These are phyloP conservation scores for Aspergillus latus DNA, from an alignment of 2,329 filamentous ascomycete species.

Conservation along the genomic window DNA sequence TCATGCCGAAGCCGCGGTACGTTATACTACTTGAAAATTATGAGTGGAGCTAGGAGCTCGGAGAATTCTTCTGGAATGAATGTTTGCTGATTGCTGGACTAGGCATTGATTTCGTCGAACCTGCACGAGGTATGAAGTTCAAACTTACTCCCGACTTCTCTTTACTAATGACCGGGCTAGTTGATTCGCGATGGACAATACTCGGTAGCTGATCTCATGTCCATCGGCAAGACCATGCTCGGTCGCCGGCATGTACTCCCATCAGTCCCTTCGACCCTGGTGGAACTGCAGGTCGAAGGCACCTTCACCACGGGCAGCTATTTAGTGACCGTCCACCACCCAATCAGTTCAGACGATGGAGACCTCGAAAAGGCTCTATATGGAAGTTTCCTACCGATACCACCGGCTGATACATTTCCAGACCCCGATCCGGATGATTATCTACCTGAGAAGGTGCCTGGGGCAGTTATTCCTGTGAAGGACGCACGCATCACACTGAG, in stretches of 20 bases:
- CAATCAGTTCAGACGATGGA: slow-evolving; percentile 81
- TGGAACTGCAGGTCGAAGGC: slow-evolving; percentile 88
- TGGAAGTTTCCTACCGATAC: slow-evolving; percentile 84
- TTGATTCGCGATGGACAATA: slow-evolving; percentile 95
- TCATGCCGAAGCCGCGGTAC: slow-evolving; percentile 80
- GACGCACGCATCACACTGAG: slow-evolving; percentile 68
- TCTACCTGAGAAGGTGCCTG: slow-evolving; percentile 67
- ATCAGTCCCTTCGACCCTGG: slow-evolving; percentile 73
- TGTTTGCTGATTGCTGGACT: slow-evolving; percentile 14
- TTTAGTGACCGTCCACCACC: slow-evolving; percentile 66
- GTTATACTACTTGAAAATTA: slow-evolving; percentile 13
- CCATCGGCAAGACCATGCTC: slow-evolving; percentile 85
- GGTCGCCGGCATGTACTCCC: slow-evolving; percentile 89
- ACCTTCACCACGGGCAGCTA: neutral
- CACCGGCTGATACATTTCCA: slow-evolving; percentile 66
- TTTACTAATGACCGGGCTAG: slow-evolving; percentile 35
- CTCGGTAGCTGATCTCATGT: slow-evolving; percentile 90
- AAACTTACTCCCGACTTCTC: neutral
- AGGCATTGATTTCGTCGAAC: slow-evolving; percentile 70
- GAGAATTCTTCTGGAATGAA: neutral
- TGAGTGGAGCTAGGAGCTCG: neutral
- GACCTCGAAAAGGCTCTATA: slow-evolving; percentile 85
- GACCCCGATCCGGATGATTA: slow-evolving; percentile 65
- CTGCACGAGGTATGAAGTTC: slow-evolving; percentile 69
- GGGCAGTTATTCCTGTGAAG: slow-evolving; percentile 73